These are phyloP conservation scores for Brasenia schreberi DNA, from an alignment of 164 flowering plant species.

Conservation along the genomic window DNA sequence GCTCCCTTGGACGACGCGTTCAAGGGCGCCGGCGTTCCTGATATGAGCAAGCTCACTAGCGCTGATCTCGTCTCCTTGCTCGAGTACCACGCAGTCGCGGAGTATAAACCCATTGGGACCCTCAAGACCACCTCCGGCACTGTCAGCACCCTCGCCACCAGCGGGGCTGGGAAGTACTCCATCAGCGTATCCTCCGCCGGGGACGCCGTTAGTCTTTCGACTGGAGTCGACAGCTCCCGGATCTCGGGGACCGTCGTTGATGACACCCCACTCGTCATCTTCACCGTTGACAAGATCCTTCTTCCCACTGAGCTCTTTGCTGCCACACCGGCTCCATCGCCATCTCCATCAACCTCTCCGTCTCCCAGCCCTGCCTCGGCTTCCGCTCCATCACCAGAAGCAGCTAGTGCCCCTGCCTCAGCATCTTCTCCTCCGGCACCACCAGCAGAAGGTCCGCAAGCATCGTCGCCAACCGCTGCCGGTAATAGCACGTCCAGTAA, in stretches of 20 bases:
- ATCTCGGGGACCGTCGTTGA: constrained; percentile 57
- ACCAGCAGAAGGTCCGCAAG: constrained; percentile 14
- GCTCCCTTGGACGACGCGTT: constrained; percentile 84
- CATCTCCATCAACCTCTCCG: constrained; percentile 31
- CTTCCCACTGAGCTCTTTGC: constrained; percentile 75
- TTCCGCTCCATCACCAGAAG: constrained; percentile 19
- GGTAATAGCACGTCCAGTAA: constrained; percentile 4
- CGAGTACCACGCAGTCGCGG: constrained; percentile 48
- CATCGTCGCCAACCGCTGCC: constrained; percentile 18
- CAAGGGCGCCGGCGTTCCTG: constrained; percentile 45
- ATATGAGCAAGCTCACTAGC: constrained; percentile 45
- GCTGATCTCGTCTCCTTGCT: constrained; percentile 61
- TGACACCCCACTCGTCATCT: constrained; percentile 51
- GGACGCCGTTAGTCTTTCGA: constrained; percentile 49
- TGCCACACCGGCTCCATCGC: constrained; percentile 55
- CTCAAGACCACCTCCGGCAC: constrained; percentile 43
- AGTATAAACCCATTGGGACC: constrained; percentile 47
- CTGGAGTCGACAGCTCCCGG: constrained; percentile 64
- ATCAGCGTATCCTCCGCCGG: constrained; percentile 40
- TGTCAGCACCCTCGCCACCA: constrained; percentile 54
- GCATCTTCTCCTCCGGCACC: constrained; percentile 25
- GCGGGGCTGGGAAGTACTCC: constrained; percentile 61
- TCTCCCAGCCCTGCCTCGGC: constrained; percentile 34
- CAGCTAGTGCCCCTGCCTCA: constrained; percentile 26
- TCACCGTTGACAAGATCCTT: constrained; percentile 57